Conservation (phyloP, 176 grass and related monocot genomes). For the Dactylis glomerata region DNA sequence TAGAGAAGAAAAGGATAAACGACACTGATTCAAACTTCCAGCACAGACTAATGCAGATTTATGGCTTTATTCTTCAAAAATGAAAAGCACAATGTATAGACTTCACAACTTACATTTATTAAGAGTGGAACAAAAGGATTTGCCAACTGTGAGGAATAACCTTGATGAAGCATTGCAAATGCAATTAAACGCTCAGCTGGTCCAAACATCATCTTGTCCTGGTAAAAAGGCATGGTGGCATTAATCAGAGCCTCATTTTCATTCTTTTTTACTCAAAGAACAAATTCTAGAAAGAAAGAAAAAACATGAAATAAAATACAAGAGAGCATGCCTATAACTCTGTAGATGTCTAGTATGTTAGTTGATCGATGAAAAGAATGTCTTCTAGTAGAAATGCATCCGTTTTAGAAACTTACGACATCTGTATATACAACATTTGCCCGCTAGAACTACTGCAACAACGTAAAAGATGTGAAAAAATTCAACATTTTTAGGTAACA, state of each 20-base stretch:
- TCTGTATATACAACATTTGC: neutral
- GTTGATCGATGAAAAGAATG: constrained; percentile 8
- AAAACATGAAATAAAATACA: neutral
- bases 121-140: constrained; percentile 81
- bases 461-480: neutral
- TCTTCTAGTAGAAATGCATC: neutral
- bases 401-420: neutral
- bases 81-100: constrained; percentile 10
- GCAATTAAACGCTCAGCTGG: constrained; percentile 84
- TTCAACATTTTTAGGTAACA: neutral
- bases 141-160: constrained; percentile 57
- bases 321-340: neutral
- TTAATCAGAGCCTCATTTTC: neutral
- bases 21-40: neutral
- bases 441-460: neutral
- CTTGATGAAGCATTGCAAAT: constrained; percentile 73
- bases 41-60: neutral
- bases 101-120: constrained; percentile 64
- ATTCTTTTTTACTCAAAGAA: constrained; percentile 7
- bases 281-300: neutral
- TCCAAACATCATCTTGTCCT: constrained; percentile 87
- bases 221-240: constrained; percentile 6
- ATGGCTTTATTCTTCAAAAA: constrained; percentile 16
- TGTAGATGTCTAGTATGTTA: neutral
- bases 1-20: neutral